Base-by-base conservation (phyloP, 75 land plant species). In the Adiantum capillusveneris region DNA sequence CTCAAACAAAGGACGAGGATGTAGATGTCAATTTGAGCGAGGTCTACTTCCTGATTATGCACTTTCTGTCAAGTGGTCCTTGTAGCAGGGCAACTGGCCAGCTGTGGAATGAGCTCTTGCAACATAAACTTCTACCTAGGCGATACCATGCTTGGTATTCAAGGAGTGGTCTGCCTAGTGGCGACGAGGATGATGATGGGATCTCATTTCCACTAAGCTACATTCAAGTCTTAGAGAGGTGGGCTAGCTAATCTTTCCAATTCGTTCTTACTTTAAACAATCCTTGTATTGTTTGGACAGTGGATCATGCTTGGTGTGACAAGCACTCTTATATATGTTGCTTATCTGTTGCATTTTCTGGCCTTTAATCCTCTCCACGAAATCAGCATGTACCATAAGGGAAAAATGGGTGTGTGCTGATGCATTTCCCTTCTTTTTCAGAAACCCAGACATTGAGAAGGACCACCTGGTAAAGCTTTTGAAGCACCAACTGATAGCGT, bases 111-210 rank as follows among this genome's bases (percentile, higher is more conserved):
- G 97, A 92, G 44, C 79, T 92, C 14, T 52, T 92, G 73, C 87
- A 92, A 63, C 86, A 92, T 52, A 79, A 85, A 31, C 86, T 92
- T 52, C 60, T 92, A 20, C 97, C 97, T 31, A 75, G 97, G 64
- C 65, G 97, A 36, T 92, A 85, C 59, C 97, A 92, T 83, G 94
- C 89, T n/a, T 85, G 88, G 89, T 79, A 83, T 64, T 88, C 97
- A 61, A 72, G 97, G 51, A 72, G 43, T 36, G 84, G 90, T 18
- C 37, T 58, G 18, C 65, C 25, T 19, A 79, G 85, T 68, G 86
- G 81, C 12, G 75, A 81, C 58, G 90, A 80, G 56, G 67, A 82
- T 75, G 95, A 92, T 62, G 79, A 88, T 73, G 98, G 94, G 29
- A n/a, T 62, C 20, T 92, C 97, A 6, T 76, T 89, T 53, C 97